Evolutionary conservation across 208 protist species (phyloP), one percentile per base, ranked within the genome.

Genomic region (Tetramitus jugosus): DNA sequence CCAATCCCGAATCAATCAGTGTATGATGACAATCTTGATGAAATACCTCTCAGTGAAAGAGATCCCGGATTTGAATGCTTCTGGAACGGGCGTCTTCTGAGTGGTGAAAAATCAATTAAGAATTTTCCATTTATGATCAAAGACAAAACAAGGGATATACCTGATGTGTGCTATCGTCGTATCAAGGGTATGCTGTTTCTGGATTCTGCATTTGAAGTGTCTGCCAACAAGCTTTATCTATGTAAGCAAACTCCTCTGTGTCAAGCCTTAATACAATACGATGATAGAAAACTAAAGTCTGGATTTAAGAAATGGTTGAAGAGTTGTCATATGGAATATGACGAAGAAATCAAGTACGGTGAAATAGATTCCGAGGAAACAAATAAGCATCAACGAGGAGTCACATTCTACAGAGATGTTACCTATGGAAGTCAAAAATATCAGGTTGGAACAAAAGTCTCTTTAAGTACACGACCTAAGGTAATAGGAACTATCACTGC

Each of bases 131-230:
- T 53, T 6, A 79, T 82, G 72, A 14, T 69, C 1, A 64, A 43
- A 39, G 46, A 76, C 29, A n/a, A 26, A 60, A 79, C 26, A 17
- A 43, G 60, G 26, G 60, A 82, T 20, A 82, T 82, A 31, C 79
- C 79, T 29, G 76, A 67, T 13, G 13, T 49, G 40, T 82, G 79
- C 37, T 82, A 74, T 74, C 77, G 79, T 37, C 1, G 79, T 42
- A 67, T 82, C 13, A 82, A 82, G 23, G 79, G 79, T 43, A 79
- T 81, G 79, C 33, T 82, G 35, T 82, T 82, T 72, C 29, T 82
- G 33, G 79, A 82, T 52, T 43, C 1, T 13, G 26, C 2, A 29
- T 82, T 82, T 72, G 79, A 76, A 67, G 79, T 82, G 31, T 79
- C 79, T 49, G 77, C 78, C 6, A 82, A 82, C 79, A 82, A 82